A percentile compares a stretch with the other conserved stretches of the same genome.
These are phyloP conservation scores for Chlorella vulgaris DNA, from an alignment of 139 green algal genomes.

Conservation along the genomic window DNA sequence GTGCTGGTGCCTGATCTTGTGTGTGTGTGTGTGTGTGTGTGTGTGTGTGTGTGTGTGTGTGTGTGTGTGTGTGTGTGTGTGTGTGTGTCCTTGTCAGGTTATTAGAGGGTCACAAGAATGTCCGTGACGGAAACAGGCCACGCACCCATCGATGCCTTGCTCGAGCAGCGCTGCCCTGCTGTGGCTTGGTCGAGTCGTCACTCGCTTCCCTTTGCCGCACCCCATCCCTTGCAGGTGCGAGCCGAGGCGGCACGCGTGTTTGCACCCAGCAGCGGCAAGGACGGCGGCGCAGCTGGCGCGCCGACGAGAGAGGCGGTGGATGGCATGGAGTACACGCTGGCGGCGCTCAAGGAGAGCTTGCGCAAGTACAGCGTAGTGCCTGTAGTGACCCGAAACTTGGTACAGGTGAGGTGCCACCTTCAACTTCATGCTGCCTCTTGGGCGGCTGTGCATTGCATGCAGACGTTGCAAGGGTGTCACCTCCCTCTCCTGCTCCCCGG, in stretches of 20 bases:
- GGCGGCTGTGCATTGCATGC: too few species aligned
- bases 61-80: not conserved
- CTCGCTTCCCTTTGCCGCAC: not conserved
- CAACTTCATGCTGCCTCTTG: not conserved
- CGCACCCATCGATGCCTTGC: not conserved
- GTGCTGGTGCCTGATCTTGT: too few species aligned
- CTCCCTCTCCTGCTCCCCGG: too few species aligned
- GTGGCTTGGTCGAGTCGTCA: too few species aligned
- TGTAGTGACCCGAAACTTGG: slow-evolving; percentile 78
- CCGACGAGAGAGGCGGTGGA: slow-evolving; percentile 57
- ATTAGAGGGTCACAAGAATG: too few species aligned
- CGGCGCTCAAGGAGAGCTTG: slow-evolving; percentile 84
- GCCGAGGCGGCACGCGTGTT: slow-evolving; percentile 3
- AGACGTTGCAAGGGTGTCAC: too few species aligned
- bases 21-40: not conserved
- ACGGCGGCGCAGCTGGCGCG: too few species aligned
- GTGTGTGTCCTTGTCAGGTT: too few species aligned
- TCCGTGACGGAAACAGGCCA: not conserved
- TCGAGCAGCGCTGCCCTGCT: too few species aligned
- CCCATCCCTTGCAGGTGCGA: not conserved
- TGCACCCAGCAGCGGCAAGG: not conserved
- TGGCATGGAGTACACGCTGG: slow-evolving; percentile 82
- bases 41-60: not conserved
- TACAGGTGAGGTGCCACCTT: slow-evolving; percentile 1
- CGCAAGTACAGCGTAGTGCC: slow-evolving; percentile 92